phyloP scores from a whole-genome alignment of 306 rosid species.

The Lagenaria siceraria region DNA sequence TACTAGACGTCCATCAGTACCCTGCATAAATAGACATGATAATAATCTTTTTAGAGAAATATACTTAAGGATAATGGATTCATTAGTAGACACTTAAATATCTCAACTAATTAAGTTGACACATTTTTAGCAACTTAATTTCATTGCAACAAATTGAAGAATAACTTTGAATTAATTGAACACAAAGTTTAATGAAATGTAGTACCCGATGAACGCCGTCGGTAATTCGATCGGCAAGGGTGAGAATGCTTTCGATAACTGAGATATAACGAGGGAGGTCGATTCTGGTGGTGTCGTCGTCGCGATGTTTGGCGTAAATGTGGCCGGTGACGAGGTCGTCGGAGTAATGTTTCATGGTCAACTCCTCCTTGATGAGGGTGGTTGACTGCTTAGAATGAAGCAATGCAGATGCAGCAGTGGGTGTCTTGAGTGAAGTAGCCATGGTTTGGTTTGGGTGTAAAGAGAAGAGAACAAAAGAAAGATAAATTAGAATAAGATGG shows the following conservation, averaged over 20 bases:
- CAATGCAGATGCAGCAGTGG: neutral
- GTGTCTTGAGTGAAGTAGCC: neutral
- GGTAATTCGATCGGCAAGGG: neutral
- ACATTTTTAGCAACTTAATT: too few species aligned
- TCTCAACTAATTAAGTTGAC: too few species aligned
- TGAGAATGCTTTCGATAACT: neutral
- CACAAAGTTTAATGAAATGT: too few species aligned
- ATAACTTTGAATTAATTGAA: too few species aligned
- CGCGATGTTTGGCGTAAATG: constrained; percentile 3
- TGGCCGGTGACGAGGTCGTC: neutral
- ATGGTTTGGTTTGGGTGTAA: neutral
- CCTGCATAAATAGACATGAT: neutral
- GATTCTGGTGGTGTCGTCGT: neutral
- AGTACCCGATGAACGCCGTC: neutral
- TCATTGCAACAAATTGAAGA: too few species aligned
- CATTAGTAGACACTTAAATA: too few species aligned
- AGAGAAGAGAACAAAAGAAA: neutral
- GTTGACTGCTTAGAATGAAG: neutral
- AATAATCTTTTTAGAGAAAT: too few species aligned
- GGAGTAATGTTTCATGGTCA: neutral
- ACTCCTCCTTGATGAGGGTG: neutral
- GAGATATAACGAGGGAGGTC: neutral
- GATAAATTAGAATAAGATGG: neutral
- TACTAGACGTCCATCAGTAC: neutral
- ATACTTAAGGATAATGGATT: too few species aligned